Base-by-base conservation (phyloP, 2,329 filamentous ascomycete species). In the Hymenotorrendiella dingleyae region DNA sequence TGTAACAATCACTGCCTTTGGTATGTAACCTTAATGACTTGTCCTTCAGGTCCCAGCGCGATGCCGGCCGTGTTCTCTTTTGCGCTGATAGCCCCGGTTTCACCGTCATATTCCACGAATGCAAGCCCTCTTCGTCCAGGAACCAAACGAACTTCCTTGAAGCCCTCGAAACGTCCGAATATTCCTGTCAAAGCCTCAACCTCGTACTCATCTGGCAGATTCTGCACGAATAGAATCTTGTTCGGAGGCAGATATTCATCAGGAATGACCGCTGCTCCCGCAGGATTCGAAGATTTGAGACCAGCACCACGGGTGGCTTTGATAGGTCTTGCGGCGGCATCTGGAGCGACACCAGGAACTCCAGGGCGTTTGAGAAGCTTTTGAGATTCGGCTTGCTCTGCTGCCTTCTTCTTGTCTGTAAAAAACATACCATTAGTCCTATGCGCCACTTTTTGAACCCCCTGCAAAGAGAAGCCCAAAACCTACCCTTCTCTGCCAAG, bases 241-340 rank as follows among this genome's bases (percentile, higher is more conserved):
- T 97, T 97, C 26, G 93, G 91, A 4, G 91, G 91, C 4, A 97
- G 78, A 65, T 95, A 97, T 67, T 98, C 93, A 75, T 97, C 93
- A n/a, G 90, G 89, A 14, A 97, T 82, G 42, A 89, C 83, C 9
- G 84, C 74, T 3, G 82, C 73, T 1, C 80, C 73, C 11, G 79
- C 72, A 5, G 80, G 74, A 45, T 78, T 80, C 1, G 83, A 84
- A 4, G 86, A 78, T 63, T 94, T 94, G 68, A 91, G 78, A 24
- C 86, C 86, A 19, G 77, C 71, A 30, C 80, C 80, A 56, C 81
- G 76, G n/a, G 77, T 74, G 12, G 82, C 73, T 70, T 91, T 91
- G 42, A 77, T 69, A 0, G 84, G 79, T 36, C 84, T 78, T 20
- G 61, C 67, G 14, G 74, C 67, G 12, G 65, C 61, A 12, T 54